These are phyloP conservation scores for Crinitomyces ghanaensis DNA, from an alignment of 805 yeast genomes.

Conservation along the genomic window DNA sequence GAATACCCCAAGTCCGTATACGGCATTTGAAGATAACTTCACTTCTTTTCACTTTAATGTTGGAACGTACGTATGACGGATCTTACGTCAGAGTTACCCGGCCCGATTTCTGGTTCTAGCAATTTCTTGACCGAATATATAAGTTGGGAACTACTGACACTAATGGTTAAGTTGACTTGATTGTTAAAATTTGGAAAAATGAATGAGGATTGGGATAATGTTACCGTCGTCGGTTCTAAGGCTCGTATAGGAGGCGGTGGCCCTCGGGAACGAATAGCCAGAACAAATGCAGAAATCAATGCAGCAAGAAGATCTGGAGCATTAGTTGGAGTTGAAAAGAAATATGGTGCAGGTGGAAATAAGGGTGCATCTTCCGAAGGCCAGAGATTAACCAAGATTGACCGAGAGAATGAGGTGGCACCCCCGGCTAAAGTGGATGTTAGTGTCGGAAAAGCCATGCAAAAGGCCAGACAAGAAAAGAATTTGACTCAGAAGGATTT, in stretches of 20 bases:
- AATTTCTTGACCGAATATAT: not conserved
- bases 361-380: conserved; percentile 75
- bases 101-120: too few relatives aligned
- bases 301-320: conserved; percentile 91
- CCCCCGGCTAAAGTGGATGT: conserved; percentile 81
- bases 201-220: conserved; percentile 75
- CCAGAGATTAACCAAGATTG: conserved; percentile 86
- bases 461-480: conserved; percentile 78
- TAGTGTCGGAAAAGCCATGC: conserved; percentile 78
- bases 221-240: conserved; percentile 78
- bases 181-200: conserved; percentile 12
- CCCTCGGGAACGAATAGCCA: conserved; percentile 77
- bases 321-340: conserved; percentile 86
- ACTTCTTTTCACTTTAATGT: too few relatives aligned
- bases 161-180: too few relatives aligned
- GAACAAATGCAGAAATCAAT: conserved; percentile 65
- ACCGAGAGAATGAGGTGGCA: conserved; percentile 86
- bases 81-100: too few relatives aligned
- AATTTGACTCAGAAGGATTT: conserved; percentile 88
- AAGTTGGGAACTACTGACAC: not conserved
- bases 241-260: conserved; percentile 85
- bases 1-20: too few relatives aligned
- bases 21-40: too few relatives aligned
- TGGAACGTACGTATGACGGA: too few relatives aligned
- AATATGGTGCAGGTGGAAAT: conserved; percentile 54